Evolutionary conservation across 2,329 filamentous ascomycete genomes (phyloP).

Genomic region (Beauveria sp.): DNA sequence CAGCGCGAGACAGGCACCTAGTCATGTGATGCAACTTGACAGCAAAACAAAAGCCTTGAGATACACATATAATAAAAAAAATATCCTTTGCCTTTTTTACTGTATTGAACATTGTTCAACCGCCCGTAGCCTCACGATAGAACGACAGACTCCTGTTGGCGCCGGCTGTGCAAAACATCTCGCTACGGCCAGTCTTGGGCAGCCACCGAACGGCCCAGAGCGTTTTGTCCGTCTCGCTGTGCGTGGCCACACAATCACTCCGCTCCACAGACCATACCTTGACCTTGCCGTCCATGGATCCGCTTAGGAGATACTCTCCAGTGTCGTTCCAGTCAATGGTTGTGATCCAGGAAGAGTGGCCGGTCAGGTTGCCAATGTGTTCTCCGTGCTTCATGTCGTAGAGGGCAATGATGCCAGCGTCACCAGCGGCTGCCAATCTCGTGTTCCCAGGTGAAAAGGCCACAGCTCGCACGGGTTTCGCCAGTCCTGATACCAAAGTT

Average conservation of each 20-base stretch:
- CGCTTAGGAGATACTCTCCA: slow-evolving; percentile 83
- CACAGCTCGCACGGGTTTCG: slow-evolving; percentile 77
- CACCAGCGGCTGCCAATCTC: slow-evolving; percentile 81
- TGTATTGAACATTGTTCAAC: slow-evolving; percentile 12
- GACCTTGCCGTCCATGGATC: slow-evolving; percentile 84
- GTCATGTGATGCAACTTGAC: slow-evolving; percentile 35
- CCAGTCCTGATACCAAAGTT: slow-evolving; percentile 52
- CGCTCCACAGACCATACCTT: slow-evolving; percentile 93
- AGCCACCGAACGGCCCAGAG: slow-evolving; percentile 83
- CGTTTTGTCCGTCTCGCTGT: slow-evolving; percentile 79
- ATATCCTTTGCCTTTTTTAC: not conserved
- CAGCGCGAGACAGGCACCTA: slow-evolving; percentile 35
- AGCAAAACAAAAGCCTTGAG: not conserved
- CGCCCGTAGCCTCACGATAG: slow-evolving; percentile 75
- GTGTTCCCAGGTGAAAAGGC: slow-evolving; percentile 82
- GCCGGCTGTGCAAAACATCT: slow-evolving; percentile 71
- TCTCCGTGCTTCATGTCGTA: slow-evolving; percentile 92
- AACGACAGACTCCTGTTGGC: slow-evolving; percentile 70
- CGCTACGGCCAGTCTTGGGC: slow-evolving; percentile 60
- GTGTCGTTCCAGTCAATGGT: slow-evolving; percentile 88
- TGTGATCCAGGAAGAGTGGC: slow-evolving; percentile 81
- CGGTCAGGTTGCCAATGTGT: slow-evolving; percentile 76
- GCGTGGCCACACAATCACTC: slow-evolving; percentile 79
- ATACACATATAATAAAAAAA: not conserved
- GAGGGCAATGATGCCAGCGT: slow-evolving; percentile 78